Percentiles rank a stretch among this genome's conserved stretches.
Evolutionary conservation across 2,329 filamentous ascomycete genomes (phyloP).

Genomic region (Chrysosphaeria jannelii): DNA sequence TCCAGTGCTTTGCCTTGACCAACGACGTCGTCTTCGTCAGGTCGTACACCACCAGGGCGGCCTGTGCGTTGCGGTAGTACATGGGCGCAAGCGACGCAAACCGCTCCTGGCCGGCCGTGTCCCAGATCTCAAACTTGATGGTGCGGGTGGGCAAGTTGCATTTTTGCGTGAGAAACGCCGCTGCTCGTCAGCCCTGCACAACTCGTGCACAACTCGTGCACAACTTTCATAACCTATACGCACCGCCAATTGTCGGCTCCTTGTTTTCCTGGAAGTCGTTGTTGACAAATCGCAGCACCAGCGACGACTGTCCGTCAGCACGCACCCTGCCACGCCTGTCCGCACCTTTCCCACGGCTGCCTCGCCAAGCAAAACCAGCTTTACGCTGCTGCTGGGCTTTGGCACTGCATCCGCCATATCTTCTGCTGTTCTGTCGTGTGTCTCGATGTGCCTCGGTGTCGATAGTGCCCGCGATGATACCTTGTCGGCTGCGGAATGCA

Average conservation of each 20-base stretch:
- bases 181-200: conserved; percentile 14
- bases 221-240: conserved; percentile 6
- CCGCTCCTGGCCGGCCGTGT: conserved; percentile 90
- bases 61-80: conserved; percentile 98
- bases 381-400: conserved; percentile 99
- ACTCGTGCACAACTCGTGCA: background rate
- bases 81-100: conserved; percentile 91
- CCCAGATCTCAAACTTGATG: conserved; percentile 91
- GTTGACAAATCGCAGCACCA: conserved; percentile 95
- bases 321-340: background rate
- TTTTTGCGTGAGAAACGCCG: conserved; percentile 95
- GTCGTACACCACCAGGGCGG: conserved; percentile 92
- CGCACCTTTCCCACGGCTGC: conserved; percentile 91
- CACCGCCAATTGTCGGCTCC: conserved; percentile 95
- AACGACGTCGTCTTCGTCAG: conserved; percentile 89
- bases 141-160: conserved; percentile 82
- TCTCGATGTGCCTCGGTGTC: too few relatives aligned
- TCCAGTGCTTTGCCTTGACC: conserved; percentile 95
- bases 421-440: too few relatives aligned
- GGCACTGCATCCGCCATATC: conserved; percentile 31
- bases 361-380: conserved; percentile 91
- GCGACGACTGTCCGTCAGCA: conserved; percentile 37
- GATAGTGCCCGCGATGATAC: too few relatives aligned
- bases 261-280: conserved; percentile 99
- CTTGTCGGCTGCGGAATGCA: too few relatives aligned